These are phyloP conservation scores for Penicillium sp. DNA, from an alignment of 2,329 filamentous ascomycete genomes.

Conservation along the genomic window DNA sequence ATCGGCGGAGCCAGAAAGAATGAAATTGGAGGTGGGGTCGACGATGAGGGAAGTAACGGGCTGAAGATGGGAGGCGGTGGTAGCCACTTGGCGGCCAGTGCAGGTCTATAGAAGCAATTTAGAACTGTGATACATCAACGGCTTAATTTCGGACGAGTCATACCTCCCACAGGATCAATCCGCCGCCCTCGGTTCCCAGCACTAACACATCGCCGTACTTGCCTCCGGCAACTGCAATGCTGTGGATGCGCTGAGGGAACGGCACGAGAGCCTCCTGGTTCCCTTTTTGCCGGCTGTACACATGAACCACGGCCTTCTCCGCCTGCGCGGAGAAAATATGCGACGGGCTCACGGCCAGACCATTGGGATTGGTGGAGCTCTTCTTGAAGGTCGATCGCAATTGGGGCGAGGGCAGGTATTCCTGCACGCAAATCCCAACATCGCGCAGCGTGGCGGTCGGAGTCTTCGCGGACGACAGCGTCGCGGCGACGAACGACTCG, in stretches of 20 bases:
- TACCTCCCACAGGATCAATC: conserved; percentile 92
- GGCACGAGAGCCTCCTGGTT: conserved; percentile 87
- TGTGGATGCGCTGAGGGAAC: conserved; percentile 82
- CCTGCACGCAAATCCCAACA: conserved; percentile 81
- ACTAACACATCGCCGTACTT: conserved; percentile 62
- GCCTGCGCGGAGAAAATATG: conserved; percentile 91
- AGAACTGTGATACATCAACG: conserved; percentile 2
- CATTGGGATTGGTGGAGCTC: conserved; percentile 75
- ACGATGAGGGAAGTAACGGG: conserved; percentile 70
- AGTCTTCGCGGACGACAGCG: conserved; percentile 41
- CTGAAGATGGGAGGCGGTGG: conserved; percentile 43
- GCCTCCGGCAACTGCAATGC: conserved; percentile 68
- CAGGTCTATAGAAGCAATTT: conserved; percentile 32
- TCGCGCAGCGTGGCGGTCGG: conserved; percentile 62
- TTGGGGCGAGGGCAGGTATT: conserved; percentile 73
- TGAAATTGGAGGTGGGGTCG: conserved; percentile 59
- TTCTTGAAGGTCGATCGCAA: conserved; percentile 85
- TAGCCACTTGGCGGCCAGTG: conserved; percentile 46
- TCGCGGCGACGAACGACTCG: conserved; percentile 49
- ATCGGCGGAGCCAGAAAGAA: conserved; percentile 58
- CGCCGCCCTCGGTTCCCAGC: conserved; percentile 79
- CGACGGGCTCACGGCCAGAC: conserved; percentile 73
- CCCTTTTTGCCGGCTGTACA: conserved; percentile 79
- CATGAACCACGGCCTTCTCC: conserved; percentile 88
- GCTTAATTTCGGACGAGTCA: conserved; percentile 25